Conservation (phyloP, 208 protist species). For the Crithidia bombi region DNA sequence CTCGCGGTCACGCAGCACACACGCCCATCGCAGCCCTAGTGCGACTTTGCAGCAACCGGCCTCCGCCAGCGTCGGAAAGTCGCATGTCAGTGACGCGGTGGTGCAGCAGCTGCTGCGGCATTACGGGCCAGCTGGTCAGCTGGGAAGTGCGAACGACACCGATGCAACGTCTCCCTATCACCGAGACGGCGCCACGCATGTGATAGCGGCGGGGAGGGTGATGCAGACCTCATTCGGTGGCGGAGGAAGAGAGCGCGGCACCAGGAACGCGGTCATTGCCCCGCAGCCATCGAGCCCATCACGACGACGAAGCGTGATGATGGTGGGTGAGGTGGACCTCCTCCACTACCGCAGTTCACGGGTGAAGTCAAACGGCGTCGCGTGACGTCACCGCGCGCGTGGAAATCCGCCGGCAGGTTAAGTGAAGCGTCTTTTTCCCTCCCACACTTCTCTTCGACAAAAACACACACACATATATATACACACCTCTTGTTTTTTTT, state of each 20-base stretch:
- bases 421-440: conserved; percentile 24
- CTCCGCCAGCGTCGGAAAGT: background rate
- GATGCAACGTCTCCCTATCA: too few species aligned
- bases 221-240: background rate
- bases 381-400: too few species aligned
- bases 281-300: background rate
- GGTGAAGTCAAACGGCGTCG: background rate
- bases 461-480: background rate
- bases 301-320: background rate
- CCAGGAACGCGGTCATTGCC: background rate
- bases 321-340: conserved; percentile 19
- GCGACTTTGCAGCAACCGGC: background rate
- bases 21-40: background rate
- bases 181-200: background rate
- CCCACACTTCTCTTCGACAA: too few species aligned
- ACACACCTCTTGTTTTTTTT: background rate
- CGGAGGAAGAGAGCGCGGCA: background rate
- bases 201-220: background rate
- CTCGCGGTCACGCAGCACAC: background rate
- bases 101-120: conserved; percentile 16
- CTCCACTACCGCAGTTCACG: conserved; percentile 25
- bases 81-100: conserved; percentile 20
- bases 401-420: too few species aligned
- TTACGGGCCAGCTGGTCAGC: background rate
- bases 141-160: background rate